A percentile compares a stretch with the other conserved stretches of the same genome.
Evolutionary conservation across 257 asterid genomes (phyloP).

Genomic region (Solanum neorickii): DNA sequence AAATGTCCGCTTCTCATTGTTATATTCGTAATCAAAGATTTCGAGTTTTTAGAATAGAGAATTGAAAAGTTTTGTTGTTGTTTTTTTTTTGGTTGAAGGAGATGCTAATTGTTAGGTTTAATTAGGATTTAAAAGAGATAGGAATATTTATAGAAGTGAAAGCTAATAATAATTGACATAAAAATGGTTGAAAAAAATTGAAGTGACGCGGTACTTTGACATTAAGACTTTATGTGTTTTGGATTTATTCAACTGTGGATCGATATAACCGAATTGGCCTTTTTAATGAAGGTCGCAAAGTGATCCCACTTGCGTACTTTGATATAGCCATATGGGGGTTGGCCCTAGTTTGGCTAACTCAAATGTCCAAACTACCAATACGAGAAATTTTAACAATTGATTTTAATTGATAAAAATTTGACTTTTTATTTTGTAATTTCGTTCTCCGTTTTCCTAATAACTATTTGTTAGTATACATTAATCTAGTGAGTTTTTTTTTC

Average conservation of each 20-base stretch:
- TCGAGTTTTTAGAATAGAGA: neutral
- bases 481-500: too few relatives aligned
- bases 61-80: neutral
- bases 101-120: neutral
- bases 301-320: neutral
- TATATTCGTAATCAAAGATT: neutral
- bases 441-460: too few relatives aligned
- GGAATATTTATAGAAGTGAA: neutral
- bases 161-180: neutral
- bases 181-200: neutral
- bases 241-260: neutral
- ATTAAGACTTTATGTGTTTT: neutral
- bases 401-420: too few relatives aligned
- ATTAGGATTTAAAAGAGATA: neutral
- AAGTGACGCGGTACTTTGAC: neutral
- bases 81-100: neutral
- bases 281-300: neutral
- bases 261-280: neutral
- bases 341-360: neutral
- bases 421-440: too few relatives aligned
- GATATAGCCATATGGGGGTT: neutral
- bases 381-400: rapidly evolving
- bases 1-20: neutral
- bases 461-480: too few relatives aligned
- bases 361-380: neutral